phyloP scores from a whole-genome alignment of 2,329 filamentous ascomycete genomes.

The Ascochyta lentis region DNA sequence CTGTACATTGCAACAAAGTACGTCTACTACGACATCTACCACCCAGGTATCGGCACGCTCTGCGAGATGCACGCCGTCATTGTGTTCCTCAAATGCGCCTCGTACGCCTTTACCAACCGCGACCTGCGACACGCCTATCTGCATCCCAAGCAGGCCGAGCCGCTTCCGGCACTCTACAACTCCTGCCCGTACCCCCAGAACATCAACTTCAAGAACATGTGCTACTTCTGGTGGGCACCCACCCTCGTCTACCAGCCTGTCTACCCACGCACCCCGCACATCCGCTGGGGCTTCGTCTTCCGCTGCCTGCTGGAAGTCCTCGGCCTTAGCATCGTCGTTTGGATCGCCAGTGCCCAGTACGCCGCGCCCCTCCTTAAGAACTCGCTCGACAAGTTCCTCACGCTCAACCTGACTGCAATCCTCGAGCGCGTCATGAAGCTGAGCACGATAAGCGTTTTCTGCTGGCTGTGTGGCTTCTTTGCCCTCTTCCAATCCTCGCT shows the following conservation, averaged over 20 bases:
- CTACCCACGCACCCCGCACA: constrained; percentile 81
- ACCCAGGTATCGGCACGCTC: constrained; percentile 90
- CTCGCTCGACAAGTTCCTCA: constrained; percentile 84
- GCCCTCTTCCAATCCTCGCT: constrained; percentile 92
- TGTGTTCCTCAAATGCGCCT: constrained; percentile 94
- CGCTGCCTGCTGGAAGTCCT: constrained; percentile 82
- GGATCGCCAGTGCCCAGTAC: constrained; percentile 94
- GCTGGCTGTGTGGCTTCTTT: constrained; percentile 98
- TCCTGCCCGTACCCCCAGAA: constrained; percentile 88
- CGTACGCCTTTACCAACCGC: constrained; percentile 95
- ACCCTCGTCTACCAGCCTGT: constrained; percentile 97
- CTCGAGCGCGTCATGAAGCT: constrained; percentile 91
- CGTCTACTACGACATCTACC: constrained; percentile 90
- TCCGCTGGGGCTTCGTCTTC: constrained; percentile 86
- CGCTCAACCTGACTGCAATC: constrained; percentile 80
- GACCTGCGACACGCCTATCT: constrained; percentile 91
- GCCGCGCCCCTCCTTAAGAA: constrained; percentile 88
- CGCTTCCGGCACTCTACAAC: constrained; percentile 81
- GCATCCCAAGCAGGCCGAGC: constrained; percentile 73
- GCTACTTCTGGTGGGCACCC: constrained; percentile 98
- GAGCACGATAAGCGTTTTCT: constrained; percentile 91
- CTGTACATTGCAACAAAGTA: constrained; percentile 80
- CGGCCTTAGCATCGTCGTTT: constrained; percentile 85
- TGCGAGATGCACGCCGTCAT: constrained; percentile 92
- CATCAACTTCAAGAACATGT: constrained; percentile 84